phyloP scores from a whole-genome alignment of 2,329 filamentous ascomycete genomes.

The Alternaria viburni region DNA sequence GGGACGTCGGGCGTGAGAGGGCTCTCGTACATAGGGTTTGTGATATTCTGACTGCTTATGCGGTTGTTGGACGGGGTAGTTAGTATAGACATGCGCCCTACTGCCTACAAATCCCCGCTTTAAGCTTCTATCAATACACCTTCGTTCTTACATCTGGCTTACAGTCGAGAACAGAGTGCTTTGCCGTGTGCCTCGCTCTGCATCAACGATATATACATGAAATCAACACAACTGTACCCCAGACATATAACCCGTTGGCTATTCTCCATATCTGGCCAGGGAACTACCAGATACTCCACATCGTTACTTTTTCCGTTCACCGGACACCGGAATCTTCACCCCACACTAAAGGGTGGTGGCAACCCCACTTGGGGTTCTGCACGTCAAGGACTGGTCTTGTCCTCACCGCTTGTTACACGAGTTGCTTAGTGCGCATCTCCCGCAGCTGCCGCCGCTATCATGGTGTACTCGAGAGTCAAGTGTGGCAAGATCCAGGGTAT shows the following conservation, averaged over 20 bases:
- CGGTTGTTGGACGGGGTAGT: not conserved
- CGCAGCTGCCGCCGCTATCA: constrained; percentile 2
- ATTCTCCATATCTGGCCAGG: not conserved
- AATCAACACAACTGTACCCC: not conserved
- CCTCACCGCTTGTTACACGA: constrained; percentile 14
- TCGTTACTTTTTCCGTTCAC: not conserved
- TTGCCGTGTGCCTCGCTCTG: not conserved
- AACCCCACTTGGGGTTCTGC: not conserved
- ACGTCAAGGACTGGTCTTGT: constrained; percentile 1
- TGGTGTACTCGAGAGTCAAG: not conserved
- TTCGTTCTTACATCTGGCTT: not conserved
- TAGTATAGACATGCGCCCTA: not conserved
- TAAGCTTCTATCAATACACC: not conserved
- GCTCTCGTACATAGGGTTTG: not conserved
- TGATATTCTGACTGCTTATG: not conserved
- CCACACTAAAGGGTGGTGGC: constrained; percentile 6
- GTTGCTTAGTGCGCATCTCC: constrained; percentile 9
- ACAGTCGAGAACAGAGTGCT: not conserved
- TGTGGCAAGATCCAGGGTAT: not conserved
- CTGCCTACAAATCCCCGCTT: not conserved
- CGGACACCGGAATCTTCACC: constrained; percentile 8
- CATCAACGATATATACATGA: not conserved
- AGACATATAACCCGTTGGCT: not conserved
- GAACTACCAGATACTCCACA: not conserved
- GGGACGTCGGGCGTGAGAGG: not conserved